A percentile compares a stretch with the other conserved stretches of the same genome.
Conservation (phyloP, 1,139 yeast genomes). For the Wickerhamomyces sp. region DNA sequence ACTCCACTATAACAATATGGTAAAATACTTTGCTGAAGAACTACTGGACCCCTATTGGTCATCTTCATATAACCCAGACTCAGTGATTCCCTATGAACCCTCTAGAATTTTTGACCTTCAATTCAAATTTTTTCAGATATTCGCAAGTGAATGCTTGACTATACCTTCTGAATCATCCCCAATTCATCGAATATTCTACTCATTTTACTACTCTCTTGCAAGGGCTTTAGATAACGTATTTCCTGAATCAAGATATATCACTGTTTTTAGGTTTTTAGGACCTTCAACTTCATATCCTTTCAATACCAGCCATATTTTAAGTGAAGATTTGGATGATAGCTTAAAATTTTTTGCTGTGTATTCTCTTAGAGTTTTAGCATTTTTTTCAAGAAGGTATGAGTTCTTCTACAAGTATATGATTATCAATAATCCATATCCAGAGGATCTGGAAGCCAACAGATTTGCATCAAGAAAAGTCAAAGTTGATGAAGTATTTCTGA, state of each 20-base stretch:
- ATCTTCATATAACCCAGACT: constrained; percentile 2
- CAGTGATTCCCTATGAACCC: constrained; percentile 16
- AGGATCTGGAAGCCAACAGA: constrained; percentile 12
- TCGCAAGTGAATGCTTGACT: constrained; percentile 14
- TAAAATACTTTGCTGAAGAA: constrained; percentile 7
- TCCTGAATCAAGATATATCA: constrained; percentile 19
- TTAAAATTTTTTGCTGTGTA: constrained; percentile 13
- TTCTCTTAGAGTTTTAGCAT: constrained; percentile 14
- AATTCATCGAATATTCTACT: constrained; percentile 15
- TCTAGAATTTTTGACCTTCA: constrained; percentile 1
- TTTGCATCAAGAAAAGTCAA: constrained; percentile 17
- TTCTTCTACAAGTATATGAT: constrained; percentile 15
- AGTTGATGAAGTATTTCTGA: constrained; percentile 13
- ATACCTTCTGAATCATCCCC: constrained; percentile 6
- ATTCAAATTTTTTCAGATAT: constrained; percentile 12
- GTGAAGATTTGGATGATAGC: constrained; percentile 5
- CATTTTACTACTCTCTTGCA: constrained; percentile 12
- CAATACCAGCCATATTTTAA: constrained; percentile 3
- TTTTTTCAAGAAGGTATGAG: constrained; percentile 19
- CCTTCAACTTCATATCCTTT: constrained; percentile 19
- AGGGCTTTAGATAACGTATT: constrained; percentile 20
- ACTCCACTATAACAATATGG: constrained; percentile 6
- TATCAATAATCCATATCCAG: constrained; percentile 16
- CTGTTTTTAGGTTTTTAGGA: constrained; percentile 19
- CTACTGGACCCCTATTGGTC: constrained; percentile 1